A percentile compares a stretch with the other conserved stretches of the same genome.
Conservation (phyloP, 345 rosid species). For the Luvunga scandens region DNA sequence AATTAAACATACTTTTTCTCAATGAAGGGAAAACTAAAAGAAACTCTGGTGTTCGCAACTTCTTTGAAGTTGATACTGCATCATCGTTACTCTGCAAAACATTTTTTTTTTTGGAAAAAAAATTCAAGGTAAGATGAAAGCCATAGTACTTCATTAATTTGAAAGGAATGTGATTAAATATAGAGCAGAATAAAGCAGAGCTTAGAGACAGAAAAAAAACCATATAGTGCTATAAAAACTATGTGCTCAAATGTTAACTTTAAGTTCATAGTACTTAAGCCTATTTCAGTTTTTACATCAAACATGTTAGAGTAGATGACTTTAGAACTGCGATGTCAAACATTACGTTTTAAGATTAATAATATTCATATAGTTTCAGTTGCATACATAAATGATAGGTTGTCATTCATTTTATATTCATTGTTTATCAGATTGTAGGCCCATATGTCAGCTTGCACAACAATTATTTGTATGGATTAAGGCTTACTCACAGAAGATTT, state of each 20-base stretch:
- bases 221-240: not conserved
- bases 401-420: not conserved
- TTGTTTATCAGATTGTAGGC: not conserved
- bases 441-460: not conserved
- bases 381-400: not conserved
- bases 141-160: not conserved
- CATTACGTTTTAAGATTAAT: not conserved
- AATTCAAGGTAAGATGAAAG: not conserved
- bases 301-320: not conserved
- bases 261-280: not conserved
- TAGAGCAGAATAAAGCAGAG: not conserved
- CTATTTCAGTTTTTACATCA: not conserved
- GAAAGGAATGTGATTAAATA: not conserved
- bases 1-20: constrained; percentile 9
- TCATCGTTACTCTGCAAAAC: constrained; percentile 15
- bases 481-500: not conserved
- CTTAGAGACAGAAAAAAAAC: not conserved
- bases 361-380: not conserved
- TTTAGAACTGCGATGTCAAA: not conserved
- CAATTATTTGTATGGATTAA: not conserved
- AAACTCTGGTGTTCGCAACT: not conserved
- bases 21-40: not conserved
- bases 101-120: not conserved
- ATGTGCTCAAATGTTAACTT: not conserved
- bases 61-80: constrained; percentile 12